Percentiles rank a stretch among this genome's conserved stretches.
Evolutionary conservation across 2,329 filamentous ascomycete genomes (phyloP).

Genomic region (Diplocarpon rosae): DNA sequence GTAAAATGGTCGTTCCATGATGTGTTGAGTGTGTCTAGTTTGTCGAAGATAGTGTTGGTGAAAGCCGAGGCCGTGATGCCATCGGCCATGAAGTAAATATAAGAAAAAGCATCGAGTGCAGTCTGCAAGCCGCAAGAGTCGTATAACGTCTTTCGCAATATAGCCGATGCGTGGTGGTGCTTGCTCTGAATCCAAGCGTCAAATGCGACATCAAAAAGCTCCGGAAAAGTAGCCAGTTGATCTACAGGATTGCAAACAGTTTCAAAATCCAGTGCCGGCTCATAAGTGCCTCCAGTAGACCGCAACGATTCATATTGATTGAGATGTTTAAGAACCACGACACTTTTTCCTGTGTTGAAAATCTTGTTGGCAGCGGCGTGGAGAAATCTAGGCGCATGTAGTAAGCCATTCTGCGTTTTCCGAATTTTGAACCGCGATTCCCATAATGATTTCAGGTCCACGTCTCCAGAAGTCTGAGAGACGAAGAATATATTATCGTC

Average conservation of each 20-base stretch:
- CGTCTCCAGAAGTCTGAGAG: constrained; percentile 42
- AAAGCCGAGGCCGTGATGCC: constrained; percentile 57
- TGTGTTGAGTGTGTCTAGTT: constrained; percentile 49
- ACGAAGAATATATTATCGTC: constrained; percentile 69
- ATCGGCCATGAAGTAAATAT: constrained; percentile 68
- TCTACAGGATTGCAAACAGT: constrained; percentile 39
- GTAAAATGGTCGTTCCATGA: constrained; percentile 75
- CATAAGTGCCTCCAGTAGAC: constrained; percentile 27
- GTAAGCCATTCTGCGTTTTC: constrained; percentile 42
- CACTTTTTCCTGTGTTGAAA: constrained; percentile 80
- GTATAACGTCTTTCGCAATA: constrained; percentile 56
- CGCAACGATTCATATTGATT: constrained; percentile 37
- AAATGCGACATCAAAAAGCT: constrained; percentile 62
- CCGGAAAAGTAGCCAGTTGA: constrained; percentile 56
- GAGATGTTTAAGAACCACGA: constrained; percentile 69
- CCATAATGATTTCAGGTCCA: constrained; percentile 61
- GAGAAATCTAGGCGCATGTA: constrained; percentile 67
- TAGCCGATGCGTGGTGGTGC: constrained; percentile 56
- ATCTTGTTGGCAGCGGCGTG: constrained; percentile 58
- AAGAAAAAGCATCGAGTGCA: constrained; percentile 55
- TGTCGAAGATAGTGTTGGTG: constrained; percentile 59
- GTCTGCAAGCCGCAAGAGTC: constrained; percentile 55
- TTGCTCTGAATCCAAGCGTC: constrained; percentile 67
- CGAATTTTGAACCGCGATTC: constrained; percentile 61
- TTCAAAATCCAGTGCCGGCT: constrained; percentile 44